Conservation (phyloP, 139 green algal genomes). For the Diplosphaera chodatii region DNA sequence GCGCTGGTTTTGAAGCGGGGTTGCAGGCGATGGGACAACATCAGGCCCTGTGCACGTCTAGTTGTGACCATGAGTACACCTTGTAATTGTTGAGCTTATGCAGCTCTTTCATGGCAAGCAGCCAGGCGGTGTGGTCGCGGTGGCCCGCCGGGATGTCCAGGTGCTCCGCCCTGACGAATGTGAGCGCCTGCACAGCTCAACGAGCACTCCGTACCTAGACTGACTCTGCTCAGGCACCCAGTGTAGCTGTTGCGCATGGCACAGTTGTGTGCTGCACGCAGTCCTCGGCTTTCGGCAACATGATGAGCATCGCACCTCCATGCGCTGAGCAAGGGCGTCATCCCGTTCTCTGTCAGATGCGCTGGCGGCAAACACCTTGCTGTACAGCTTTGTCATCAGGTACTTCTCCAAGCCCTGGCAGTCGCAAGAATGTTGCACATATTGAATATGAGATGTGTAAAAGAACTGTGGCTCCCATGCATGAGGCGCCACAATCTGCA, state of each 20-base stretch:
- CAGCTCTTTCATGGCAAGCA: conserved; percentile 81
- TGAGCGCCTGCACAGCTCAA: conserved; percentile 31
- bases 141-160: conserved; percentile 69
- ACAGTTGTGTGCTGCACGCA: too few species aligned
- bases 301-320: conserved; percentile 55
- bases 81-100: conserved; percentile 81
- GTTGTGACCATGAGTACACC: conserved; percentile 24
- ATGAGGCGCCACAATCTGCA: too few species aligned
- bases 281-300: too few species aligned
- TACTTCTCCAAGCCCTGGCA: conserved; percentile 97
- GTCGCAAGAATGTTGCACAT: too few species aligned
- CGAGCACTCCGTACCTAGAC: too few species aligned
- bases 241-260: too few species aligned
- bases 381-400: conserved; percentile 90
- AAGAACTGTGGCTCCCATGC: too few species aligned
- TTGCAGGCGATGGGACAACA: too few species aligned
- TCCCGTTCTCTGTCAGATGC: conserved; percentile 74
- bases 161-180: conserved; percentile 71
- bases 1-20: too few species aligned
- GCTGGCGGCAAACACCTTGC: conserved; percentile 61
- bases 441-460: too few species aligned
- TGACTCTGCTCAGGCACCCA: too few species aligned
- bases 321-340: conserved; percentile 46
- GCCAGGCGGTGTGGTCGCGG: conserved; percentile 26
- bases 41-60: too few species aligned